Percentiles rank a stretch among this genome's conserved stretches.
These are phyloP conservation scores for Coleophoma crateriformis DNA, from an alignment of 2,329 filamentous ascomycete genomes.

Conservation along the genomic window DNA sequence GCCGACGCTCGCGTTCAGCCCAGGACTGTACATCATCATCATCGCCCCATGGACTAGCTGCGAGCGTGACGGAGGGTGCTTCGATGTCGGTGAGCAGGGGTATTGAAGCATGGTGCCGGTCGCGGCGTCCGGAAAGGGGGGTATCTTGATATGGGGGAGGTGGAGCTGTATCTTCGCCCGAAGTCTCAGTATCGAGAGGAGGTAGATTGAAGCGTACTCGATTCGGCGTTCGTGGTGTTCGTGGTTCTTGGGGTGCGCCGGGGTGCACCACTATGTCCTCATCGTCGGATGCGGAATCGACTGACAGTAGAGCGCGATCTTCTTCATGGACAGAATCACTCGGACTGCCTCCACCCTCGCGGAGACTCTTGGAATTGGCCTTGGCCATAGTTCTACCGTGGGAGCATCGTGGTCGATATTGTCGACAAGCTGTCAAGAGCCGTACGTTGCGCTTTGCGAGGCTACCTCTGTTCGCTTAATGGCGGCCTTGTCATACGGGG, in stretches of 20 bases:
- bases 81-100: conserved; percentile 80
- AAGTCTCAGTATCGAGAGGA: conserved; percentile 20
- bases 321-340: conserved; percentile 26
- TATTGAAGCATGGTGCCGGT: conserved; percentile 27
- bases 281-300: conserved; percentile 20
- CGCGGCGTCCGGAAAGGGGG: conserved; percentile 21
- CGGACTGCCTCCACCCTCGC: conserved; percentile 17
- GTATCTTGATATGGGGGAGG: conserved; percentile 38
- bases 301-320: conserved; percentile 32
- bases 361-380: conserved; percentile 29
- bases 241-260: conserved; percentile 10
- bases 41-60: conserved; percentile 25
- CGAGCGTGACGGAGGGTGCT: conserved; percentile 72
- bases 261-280: conserved; percentile 23
- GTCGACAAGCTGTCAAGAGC: background rate
- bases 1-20: conserved; percentile 47
- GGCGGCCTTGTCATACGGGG: background rate
- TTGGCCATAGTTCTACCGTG: conserved; percentile 36
- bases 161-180: conserved; percentile 17
- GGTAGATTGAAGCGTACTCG: conserved; percentile 29
- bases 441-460: conserved; percentile 4
- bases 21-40: conserved; percentile 39
- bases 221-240: conserved; percentile 25
- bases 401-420: conserved; percentile 28
- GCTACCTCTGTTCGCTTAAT: conserved; percentile 12